A percentile compares a stretch with the other conserved stretches of the same genome.
Conservation (phyloP, 352 stramenopile genomes). For the Globisporangium splendens region DNA sequence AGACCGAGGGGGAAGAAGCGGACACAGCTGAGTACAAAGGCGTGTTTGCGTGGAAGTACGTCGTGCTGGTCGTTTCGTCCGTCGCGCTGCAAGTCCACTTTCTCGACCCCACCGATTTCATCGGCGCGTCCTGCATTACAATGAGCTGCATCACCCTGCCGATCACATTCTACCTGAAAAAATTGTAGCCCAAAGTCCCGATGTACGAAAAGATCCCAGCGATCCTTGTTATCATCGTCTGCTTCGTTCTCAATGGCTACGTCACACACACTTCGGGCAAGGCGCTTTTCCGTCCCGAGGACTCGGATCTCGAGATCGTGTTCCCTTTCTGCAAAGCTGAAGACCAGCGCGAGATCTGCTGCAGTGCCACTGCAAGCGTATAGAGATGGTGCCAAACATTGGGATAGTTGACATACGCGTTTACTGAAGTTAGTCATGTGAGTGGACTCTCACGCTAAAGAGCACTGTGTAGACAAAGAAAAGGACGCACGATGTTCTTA, state of each 20-base stretch:
- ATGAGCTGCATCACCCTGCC: constrained; percentile 20
- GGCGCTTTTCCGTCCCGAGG: constrained; percentile 9
- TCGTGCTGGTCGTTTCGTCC: constrained; percentile 12
- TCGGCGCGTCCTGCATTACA: constrained; percentile 18
- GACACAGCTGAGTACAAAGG: too few species aligned
- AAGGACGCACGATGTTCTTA: too few species aligned
- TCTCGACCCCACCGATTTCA: constrained; percentile 18
- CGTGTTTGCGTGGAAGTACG: background rate
- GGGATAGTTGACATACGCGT: too few species aligned
- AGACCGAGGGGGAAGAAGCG: too few species aligned
- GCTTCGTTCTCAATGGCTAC: constrained; percentile 8
- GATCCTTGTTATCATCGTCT: constrained; percentile 14
- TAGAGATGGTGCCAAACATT: too few species aligned
- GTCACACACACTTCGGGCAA: constrained; percentile 14
- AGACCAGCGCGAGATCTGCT: too few species aligned
- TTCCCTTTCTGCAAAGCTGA: too few species aligned
- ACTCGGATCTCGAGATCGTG: too few species aligned
- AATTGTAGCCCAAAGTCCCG: background rate
- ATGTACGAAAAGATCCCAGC: constrained; percentile 15
- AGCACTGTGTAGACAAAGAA: too few species aligned
- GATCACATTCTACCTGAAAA: constrained; percentile 18
- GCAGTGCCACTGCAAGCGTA: too few species aligned
- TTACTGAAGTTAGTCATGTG: too few species aligned
- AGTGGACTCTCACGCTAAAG: too few species aligned
- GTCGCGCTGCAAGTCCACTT: constrained; percentile 17